Percentiles rank a stretch among this genome's conserved stretches.
phyloP scores from a whole-genome alignment of 1,284 basidiomycete genomes.

The Trametes pubescens region DNA sequence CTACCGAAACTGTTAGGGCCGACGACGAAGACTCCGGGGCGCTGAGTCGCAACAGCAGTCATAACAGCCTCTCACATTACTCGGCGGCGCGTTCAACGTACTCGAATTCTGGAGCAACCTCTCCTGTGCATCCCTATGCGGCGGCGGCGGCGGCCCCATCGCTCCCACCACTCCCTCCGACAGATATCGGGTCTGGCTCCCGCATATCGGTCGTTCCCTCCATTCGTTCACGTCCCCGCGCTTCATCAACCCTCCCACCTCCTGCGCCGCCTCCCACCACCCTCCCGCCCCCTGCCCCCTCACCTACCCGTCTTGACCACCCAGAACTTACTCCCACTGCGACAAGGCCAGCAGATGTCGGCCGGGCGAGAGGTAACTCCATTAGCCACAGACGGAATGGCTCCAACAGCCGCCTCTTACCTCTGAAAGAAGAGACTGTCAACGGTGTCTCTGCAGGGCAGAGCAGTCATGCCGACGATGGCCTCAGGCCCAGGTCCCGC shows the following conservation, averaged over 20 bases:
- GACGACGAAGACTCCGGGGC: constrained; percentile 45
- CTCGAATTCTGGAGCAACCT: constrained; percentile 28
- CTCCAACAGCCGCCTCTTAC: constrained; percentile 63
- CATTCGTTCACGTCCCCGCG: constrained; percentile 52
- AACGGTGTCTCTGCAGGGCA: constrained; percentile 23
- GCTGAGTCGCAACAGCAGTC: constrained; percentile 29
- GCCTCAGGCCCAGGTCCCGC: constrained; percentile 35
- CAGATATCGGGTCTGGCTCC: constrained; percentile 16
- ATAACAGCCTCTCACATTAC: constrained; percentile 37
- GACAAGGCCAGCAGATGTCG: constrained; percentile 45
- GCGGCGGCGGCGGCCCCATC: constrained; percentile 32
- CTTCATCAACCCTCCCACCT: constrained; percentile 69
- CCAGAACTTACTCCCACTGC: constrained; percentile 39
- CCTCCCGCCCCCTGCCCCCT: constrained; percentile 70
- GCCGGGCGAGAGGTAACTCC: constrained; percentile 56
- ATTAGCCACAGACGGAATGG: constrained; percentile 60
- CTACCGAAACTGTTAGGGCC: constrained; percentile 40
- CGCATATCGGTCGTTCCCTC: constrained; percentile 39
- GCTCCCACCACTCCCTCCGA: constrained; percentile 25
- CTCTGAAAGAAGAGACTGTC: constrained; percentile 68
- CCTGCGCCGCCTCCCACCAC: constrained; percentile 68
- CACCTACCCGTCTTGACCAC: constrained; percentile 41
- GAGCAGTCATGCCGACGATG: constrained; percentile 39
- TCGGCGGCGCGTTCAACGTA: constrained; percentile 21
- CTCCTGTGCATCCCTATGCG: constrained; percentile 42